A percentile compares a stretch with the other conserved stretches of the same genome.
These are phyloP conservation scores for Aspergillus niger DNA, from an alignment of 2,329 filamentous ascomycete genomes.

Conservation along the genomic window DNA sequence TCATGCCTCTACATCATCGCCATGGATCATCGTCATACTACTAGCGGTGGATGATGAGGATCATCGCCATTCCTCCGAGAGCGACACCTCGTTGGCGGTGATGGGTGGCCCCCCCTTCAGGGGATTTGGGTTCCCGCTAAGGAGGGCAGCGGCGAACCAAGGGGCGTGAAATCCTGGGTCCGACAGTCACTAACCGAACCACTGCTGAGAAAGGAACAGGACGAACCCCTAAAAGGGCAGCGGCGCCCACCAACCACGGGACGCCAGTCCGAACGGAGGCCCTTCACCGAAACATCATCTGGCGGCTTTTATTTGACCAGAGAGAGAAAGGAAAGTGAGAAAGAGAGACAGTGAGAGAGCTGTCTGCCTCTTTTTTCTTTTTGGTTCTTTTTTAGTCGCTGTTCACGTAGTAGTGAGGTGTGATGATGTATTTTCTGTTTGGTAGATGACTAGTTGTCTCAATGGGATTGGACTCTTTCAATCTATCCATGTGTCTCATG, in stretches of 20 bases:
- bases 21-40: conserved; percentile 12
- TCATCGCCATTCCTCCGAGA: conserved; percentile 23
- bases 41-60: conserved; percentile 24
- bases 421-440: too few relatives aligned
- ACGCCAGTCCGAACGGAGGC: conserved; percentile 8
- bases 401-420: too few relatives aligned
- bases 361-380: too few relatives aligned
- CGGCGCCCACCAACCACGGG: conserved; percentile 12
- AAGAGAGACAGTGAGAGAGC: too few relatives aligned
- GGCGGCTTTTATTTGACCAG: not conserved
- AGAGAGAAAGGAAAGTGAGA: not conserved
- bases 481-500: too few relatives aligned
- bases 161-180: conserved; percentile 17
- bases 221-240: conserved; percentile 18
- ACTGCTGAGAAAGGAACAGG: conserved; percentile 6
- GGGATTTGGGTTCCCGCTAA: conserved; percentile 16
- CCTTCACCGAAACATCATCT: conserved; percentile 13
- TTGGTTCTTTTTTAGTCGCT: too few relatives aligned
- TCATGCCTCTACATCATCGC: conserved; percentile 7
- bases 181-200: conserved; percentile 18
- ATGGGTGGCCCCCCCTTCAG: conserved; percentile 16
- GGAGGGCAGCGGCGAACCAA: conserved; percentile 20
- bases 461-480: too few relatives aligned
- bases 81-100: conserved; percentile 18
- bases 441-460: too few relatives aligned